A percentile compares a stretch with the other conserved stretches of the same genome.
Evolutionary conservation across 2,329 filamentous ascomycete species (phyloP).

Genomic region (Colletotrichum brevisporum): DNA sequence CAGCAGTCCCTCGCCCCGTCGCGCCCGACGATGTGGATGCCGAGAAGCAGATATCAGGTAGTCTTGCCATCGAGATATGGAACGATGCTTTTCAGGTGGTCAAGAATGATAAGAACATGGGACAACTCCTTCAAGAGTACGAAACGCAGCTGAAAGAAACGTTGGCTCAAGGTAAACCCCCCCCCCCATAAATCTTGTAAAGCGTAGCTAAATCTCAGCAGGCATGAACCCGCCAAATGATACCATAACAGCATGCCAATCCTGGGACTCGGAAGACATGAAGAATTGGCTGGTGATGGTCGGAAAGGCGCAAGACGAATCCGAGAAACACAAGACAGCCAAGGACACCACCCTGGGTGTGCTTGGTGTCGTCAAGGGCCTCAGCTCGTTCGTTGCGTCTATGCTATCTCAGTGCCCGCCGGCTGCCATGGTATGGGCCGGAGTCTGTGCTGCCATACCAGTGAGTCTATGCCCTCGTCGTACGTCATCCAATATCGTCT

Average conservation of each 20-base stretch:
- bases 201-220: no score
- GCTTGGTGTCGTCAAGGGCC: neutral
- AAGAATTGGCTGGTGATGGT: neutral
- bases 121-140: neutral
- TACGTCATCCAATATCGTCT: neutral
- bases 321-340: neutral
- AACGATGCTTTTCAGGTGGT: neutral
- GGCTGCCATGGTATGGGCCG: slow-evolving; percentile 4
- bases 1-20: no score
- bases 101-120: neutral
- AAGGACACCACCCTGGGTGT: neutral
- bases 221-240: no score
- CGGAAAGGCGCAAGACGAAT: neutral
- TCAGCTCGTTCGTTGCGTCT: neutral
- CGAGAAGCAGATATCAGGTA: neutral
- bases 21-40: neutral
- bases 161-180: neutral
- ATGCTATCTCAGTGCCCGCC: neutral
- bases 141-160: neutral
- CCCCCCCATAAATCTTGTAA: neutral
- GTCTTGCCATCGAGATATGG: neutral
- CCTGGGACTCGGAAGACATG: neutral
- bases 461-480: neutral
- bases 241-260: neutral
- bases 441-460: neutral